phyloP scores from a whole-genome alignment of 2,329 filamentous ascomycete species.

The Alternaria arbusti region DNA sequence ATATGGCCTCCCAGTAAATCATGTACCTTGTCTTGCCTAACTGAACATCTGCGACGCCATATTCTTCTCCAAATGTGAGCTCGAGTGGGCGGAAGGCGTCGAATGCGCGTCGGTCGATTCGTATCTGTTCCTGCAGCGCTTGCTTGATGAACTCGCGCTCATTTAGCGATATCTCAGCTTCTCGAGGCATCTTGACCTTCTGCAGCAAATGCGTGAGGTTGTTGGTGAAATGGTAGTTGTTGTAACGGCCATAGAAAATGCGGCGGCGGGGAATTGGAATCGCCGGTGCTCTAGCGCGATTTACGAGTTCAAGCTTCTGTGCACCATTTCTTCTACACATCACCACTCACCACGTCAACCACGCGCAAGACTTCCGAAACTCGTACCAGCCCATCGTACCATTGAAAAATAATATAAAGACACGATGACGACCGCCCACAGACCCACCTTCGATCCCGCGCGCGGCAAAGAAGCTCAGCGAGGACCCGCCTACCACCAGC shows the following conservation, averaged over 20 bases:
- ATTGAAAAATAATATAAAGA: background rate
- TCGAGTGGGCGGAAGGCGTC: slow-evolving; percentile 81
- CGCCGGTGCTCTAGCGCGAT: slow-evolving; percentile 20
- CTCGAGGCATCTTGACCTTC: slow-evolving; percentile 76
- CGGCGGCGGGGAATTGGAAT: slow-evolving; percentile 30
- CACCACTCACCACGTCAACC: slow-evolving; percentile 8
- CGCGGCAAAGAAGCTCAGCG: slow-evolving; percentile 93
- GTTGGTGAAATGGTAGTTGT: slow-evolving; percentile 9
- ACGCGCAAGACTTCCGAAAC: slow-evolving; percentile 44
- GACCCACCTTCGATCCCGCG: slow-evolving; percentile 96
- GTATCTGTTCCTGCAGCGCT: slow-evolving; percentile 79
- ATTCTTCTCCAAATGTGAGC: slow-evolving; percentile 86
- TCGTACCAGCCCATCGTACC: background rate
- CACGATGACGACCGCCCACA: slow-evolving; percentile 65
- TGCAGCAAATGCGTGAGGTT: slow-evolving; percentile 2
- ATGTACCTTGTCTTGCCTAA: slow-evolving; percentile 86
- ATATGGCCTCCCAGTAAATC: background rate
- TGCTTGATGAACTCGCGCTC: slow-evolving; percentile 86
- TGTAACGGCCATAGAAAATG: slow-evolving; percentile 27
- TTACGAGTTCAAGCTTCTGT: slow-evolving; percentile 11
- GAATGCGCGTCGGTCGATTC: slow-evolving; percentile 81
- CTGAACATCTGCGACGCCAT: slow-evolving; percentile 85
- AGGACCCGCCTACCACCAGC: slow-evolving; percentile 94
- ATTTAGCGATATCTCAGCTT: slow-evolving; percentile 87
- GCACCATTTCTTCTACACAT: slow-evolving; percentile 11